phyloP scores from a whole-genome alignment of 495 filamentous ascomycete genomes.

The Aspergillus campestris region DNA sequence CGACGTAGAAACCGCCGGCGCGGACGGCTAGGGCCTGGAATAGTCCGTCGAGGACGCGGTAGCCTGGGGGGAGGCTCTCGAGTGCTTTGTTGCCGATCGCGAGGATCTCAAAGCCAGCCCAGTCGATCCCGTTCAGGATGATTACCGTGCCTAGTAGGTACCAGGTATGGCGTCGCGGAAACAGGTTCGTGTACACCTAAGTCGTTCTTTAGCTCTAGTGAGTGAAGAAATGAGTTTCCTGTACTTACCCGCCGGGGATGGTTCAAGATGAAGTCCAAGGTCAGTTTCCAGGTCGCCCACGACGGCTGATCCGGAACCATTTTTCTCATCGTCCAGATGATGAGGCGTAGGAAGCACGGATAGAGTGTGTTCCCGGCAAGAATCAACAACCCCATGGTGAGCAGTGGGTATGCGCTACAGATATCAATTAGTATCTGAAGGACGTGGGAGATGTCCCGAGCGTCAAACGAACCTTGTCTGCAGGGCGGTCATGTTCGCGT shows the following conservation, averaged over 20 bases:
- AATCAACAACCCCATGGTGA: slow-evolving; percentile 70
- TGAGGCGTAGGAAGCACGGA: slow-evolving; percentile 71
- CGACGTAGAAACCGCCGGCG: slow-evolving; percentile 76
- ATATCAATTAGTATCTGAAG: slow-evolving; percentile 3
- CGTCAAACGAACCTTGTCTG: slow-evolving; percentile 23
- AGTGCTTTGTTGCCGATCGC: slow-evolving; percentile 65
- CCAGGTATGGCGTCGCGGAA: slow-evolving; percentile 69
- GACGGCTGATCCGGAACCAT: slow-evolving; percentile 33
- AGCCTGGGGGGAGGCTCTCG: slow-evolving; percentile 43
- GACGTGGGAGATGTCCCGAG: neutral
- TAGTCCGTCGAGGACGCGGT: slow-evolving; percentile 64
- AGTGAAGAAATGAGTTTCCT: neutral
- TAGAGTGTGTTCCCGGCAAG: slow-evolving; percentile 78
- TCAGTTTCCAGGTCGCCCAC: slow-evolving; percentile 49
- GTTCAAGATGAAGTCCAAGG: slow-evolving; percentile 69
- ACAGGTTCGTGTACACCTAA: slow-evolving; percentile 67
- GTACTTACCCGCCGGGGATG: slow-evolving; percentile 59
- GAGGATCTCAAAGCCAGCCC: slow-evolving; percentile 71
- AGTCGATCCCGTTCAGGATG: slow-evolving; percentile 70
- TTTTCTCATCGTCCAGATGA: slow-evolving; percentile 54
- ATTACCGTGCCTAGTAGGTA: slow-evolving; percentile 69
- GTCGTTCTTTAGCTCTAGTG: neutral
- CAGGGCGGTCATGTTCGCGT: slow-evolving; percentile 62
- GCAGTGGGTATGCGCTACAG: slow-evolving; percentile 51
- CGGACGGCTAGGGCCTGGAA: slow-evolving; percentile 83